phyloP scores from a whole-genome alignment of 805 yeast genomes.

The Lipomyces yamadae region DNA sequence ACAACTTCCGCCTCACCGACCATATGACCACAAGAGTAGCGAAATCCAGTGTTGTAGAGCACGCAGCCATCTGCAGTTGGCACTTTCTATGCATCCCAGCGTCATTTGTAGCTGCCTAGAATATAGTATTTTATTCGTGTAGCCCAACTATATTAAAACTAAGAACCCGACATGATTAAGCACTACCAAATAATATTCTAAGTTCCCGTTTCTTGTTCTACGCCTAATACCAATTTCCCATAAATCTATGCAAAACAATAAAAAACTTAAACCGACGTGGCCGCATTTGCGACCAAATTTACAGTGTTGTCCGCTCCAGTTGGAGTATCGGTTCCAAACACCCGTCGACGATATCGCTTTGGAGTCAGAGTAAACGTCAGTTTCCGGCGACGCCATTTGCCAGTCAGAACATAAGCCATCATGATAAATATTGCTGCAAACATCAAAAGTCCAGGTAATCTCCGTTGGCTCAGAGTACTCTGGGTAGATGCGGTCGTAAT shows the following conservation, averaged over 20 bases:
- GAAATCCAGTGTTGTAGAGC: too few species aligned
- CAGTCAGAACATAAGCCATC: constrained; percentile 30
- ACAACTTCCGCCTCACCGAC: too few species aligned
- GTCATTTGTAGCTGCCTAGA: too few species aligned
- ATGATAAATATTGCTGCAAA: constrained; percentile 26
- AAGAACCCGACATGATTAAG: not conserved
- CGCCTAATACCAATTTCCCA: not conserved
- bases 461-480: constrained; percentile 28
- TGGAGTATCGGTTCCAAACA: constrained; percentile 11
- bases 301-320: not conserved
- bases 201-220: not conserved
- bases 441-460: constrained; percentile 33
- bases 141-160: too few species aligned
- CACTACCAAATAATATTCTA: not conserved
- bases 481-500: constrained; percentile 17
- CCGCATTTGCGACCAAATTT: constrained; percentile 6
- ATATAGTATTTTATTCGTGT: too few species aligned
- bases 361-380: constrained; percentile 31
- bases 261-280: not conserved
- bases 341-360: constrained; percentile 32
- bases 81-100: too few species aligned
- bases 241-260: not conserved
- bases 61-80: too few species aligned
- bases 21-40: too few species aligned
- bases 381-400: constrained; percentile 28